Evolutionary conservation across 495 filamentous ascomycete genomes (phyloP).

Genomic region (Talaromyces thailandensis): DNA sequence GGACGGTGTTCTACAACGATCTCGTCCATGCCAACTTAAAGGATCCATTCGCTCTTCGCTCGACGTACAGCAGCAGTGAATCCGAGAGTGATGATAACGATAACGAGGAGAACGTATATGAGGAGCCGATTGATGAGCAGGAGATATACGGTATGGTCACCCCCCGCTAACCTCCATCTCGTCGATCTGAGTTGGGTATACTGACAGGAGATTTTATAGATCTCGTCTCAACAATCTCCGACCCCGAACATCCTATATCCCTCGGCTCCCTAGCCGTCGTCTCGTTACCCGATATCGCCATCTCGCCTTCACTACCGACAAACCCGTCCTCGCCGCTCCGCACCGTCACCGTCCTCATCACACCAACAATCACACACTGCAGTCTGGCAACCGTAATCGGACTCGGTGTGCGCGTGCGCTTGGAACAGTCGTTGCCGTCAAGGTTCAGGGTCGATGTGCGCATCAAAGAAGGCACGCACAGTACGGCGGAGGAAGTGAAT

Average conservation of each 20-base stretch:
- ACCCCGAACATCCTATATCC: slow-evolving; percentile 92
- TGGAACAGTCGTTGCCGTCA: slow-evolving; percentile 87
- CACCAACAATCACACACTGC: slow-evolving; percentile 96
- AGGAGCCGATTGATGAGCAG: slow-evolving; percentile 88
- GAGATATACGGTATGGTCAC: slow-evolving; percentile 79
- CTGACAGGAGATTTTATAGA: slow-evolving; percentile 45
- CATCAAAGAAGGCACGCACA: slow-evolving; percentile 94
- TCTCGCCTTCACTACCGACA: slow-evolving; percentile 53
- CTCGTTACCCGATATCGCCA: slow-evolving; percentile 81
- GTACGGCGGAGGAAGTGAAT: slow-evolving; percentile 87
- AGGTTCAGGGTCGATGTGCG: slow-evolving; percentile 86
- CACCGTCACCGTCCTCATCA: slow-evolving; percentile 56
- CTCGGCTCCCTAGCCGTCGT: slow-evolving; percentile 89
- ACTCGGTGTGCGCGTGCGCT: slow-evolving; percentile 79
- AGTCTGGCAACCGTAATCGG: slow-evolving; percentile 95
- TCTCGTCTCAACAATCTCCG: slow-evolving; percentile 84
- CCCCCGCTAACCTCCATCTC: neutral
- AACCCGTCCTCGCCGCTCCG: slow-evolving; percentile 35
- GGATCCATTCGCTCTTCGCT: slow-evolving; percentile 42
- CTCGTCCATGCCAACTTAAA: slow-evolving; percentile 37
- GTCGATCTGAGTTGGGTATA: neutral
- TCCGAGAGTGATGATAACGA: slow-evolving; percentile 29
- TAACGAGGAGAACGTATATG: slow-evolving; percentile 47
- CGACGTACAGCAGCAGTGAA: slow-evolving; percentile 10
- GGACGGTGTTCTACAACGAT: slow-evolving; percentile 34